A percentile compares a stretch with the other conserved stretches of the same genome.
These are phyloP conservation scores for Globisporangium irregulare DNA, from an alignment of 352 stramenopile genomes.

Conservation along the genomic window DNA sequence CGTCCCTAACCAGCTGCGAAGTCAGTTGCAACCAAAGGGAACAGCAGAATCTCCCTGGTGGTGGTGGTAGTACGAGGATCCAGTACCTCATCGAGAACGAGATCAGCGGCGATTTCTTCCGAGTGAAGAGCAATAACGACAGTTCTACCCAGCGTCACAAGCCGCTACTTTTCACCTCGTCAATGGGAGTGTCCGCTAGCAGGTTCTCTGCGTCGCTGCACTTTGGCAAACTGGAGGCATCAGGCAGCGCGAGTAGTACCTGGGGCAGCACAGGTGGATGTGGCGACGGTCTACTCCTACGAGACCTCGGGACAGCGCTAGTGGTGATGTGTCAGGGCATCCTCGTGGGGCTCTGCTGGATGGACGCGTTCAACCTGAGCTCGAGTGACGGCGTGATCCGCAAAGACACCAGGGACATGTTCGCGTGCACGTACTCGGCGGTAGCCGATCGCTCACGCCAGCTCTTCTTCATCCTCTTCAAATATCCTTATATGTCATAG, in stretches of 20 bases:
- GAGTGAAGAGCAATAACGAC: constrained; percentile 15
- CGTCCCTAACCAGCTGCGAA: background rate
- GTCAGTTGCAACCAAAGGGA: background rate
- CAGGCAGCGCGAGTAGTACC: too few relatives aligned
- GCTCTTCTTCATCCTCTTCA: constrained; percentile 64
- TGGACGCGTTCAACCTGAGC: constrained; percentile 58
- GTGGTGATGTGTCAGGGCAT: constrained; percentile 51
- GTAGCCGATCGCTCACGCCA: constrained; percentile 49
- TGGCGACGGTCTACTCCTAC: constrained; percentile 2
- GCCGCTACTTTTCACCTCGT: constrained; percentile 2
- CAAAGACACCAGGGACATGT: constrained; percentile 16
- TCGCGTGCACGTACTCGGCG: constrained; percentile 55
- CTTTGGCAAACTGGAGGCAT: constrained; percentile 1
- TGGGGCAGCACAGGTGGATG: too few relatives aligned
- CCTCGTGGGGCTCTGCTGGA: constrained; percentile 59
- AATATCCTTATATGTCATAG: constrained; percentile 39
- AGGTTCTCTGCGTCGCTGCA: too few relatives aligned
- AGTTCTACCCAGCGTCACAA: constrained; percentile 1
- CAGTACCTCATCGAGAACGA: constrained; percentile 57
- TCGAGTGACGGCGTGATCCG: constrained; percentile 17
- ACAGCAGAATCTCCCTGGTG: background rate
- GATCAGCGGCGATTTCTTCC: constrained; percentile 60
- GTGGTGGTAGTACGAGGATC: background rate
- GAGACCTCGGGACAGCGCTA: constrained; percentile 38
- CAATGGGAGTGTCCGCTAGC: background rate